Evolutionary conservation across 2,329 filamentous ascomycete genomes (phyloP).

Genomic region (Geoglossum cookeanum): DNA sequence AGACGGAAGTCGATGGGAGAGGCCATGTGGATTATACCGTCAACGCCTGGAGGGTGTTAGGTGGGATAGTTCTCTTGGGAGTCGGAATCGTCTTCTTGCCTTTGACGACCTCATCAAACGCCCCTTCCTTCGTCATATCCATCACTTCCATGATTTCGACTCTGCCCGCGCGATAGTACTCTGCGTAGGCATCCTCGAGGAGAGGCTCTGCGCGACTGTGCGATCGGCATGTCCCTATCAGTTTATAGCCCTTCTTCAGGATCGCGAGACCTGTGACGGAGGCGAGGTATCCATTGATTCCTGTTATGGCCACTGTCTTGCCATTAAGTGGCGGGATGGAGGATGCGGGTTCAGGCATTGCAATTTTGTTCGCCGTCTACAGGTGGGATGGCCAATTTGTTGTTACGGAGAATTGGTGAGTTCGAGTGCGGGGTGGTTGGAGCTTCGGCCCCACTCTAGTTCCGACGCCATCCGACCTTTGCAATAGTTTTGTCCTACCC

Average conservation of each 20-base stretch:
- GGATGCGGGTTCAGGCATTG: too few relatives aligned
- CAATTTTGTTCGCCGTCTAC: too few relatives aligned
- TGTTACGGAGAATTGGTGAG: too few relatives aligned
- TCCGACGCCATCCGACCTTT: too few relatives aligned
- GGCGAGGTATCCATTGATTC: neutral
- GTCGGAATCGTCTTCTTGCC: neutral
- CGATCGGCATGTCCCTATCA: neutral
- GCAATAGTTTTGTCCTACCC: too few relatives aligned
- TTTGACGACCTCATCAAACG: slow-evolving; percentile 2
- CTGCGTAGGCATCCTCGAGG: neutral
- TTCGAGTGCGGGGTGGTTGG: too few relatives aligned
- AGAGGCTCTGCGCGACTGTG: neutral
- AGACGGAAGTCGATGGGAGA: slow-evolving; percentile 37
- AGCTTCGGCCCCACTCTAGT: too few relatives aligned
- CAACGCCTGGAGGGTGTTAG: slow-evolving; percentile 14
- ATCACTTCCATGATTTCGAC: slow-evolving; percentile 25
- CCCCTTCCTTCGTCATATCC: slow-evolving; percentile 10
- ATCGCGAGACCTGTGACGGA: neutral
- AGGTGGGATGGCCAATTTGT: too few relatives aligned
- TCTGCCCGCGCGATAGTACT: slow-evolving; percentile 8
- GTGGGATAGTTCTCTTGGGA: slow-evolving; percentile 5
- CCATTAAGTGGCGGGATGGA: neutral
- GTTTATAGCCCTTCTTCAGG: neutral
- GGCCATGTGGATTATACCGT: slow-evolving; percentile 39
- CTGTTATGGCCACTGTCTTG: neutral